Base-by-base conservation (phyloP, 2,329 filamentous ascomycete species). In the Pyricularia pennisetigena region DNA sequence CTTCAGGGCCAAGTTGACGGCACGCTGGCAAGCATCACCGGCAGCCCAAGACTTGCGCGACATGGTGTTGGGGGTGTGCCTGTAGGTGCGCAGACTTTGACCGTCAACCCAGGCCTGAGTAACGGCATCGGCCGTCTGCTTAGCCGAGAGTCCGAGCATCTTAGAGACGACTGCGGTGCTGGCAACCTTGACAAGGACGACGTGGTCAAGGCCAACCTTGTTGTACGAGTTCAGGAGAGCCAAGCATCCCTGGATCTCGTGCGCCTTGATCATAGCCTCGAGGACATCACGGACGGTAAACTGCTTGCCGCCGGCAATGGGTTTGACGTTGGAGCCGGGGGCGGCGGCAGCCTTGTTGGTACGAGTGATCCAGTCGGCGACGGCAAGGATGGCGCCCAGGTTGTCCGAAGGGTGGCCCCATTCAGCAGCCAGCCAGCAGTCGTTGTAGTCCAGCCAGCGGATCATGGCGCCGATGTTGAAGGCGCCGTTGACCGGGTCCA, bases 391-490 rank as follows among this genome's bases (percentile, higher is more conserved):
- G 75, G 94, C 95, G 71, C 95, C 95, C 74, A 99, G 81, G 85
- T 99, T 99, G 84, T 99, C 95, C 4, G 94, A 97, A 71, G 95
- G 95, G 81, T 99, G 95, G 69, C 95, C 95, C 95, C 95, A 99
- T 83, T 99, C 95, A 68, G 95, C 95, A 63, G 94, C 95, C 72
- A 98, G 86, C 95, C 94, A 99, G 88, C 95, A 98, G 86, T 99
- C 95, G 80, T 99, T 99, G 87, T 98, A 99, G 83, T 99, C 95
- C 75, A 99, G 88, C 95, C 95, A 99, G 77, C 95, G 88, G 82
- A 99, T 97, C 90, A 97, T 97, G 75, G 95, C 91, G 75, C 95
- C 95, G 75, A 99, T 98, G 86, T 98, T 98, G 88, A 99, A 98
- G 72, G 95, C 95, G 71, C 90, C 95, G 75, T 94, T 94, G 78